These are phyloP conservation scores for Epichloe baconii DNA, from an alignment of 2,329 filamentous ascomycete genomes.

Conservation along the genomic window DNA sequence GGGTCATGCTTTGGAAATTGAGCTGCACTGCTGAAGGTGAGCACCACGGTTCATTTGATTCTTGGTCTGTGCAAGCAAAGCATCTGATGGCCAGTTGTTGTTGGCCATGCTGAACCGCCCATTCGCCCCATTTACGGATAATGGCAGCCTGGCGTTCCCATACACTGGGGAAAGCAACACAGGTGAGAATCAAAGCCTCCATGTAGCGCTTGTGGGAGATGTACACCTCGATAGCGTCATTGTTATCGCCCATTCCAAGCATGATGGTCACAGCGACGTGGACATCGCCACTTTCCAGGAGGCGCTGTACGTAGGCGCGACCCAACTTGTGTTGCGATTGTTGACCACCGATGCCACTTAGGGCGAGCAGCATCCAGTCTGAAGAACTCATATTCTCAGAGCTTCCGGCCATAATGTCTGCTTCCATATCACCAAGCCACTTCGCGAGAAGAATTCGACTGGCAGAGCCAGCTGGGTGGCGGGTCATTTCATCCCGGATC, in stretches of 20 bases:
- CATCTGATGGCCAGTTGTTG: constrained; percentile 84
- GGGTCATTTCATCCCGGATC: constrained; percentile 70
- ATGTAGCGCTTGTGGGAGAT: constrained; percentile 82
- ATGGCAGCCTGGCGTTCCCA: constrained; percentile 87
- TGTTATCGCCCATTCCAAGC: constrained; percentile 80
- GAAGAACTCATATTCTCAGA: constrained; percentile 82
- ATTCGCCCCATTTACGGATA: constrained; percentile 88
- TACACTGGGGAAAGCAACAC: constrained; percentile 66
- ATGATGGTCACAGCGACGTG: constrained; percentile 89
- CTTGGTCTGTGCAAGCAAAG: constrained; percentile 80
- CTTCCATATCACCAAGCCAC: constrained; percentile 80
- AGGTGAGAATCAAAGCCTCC: constrained; percentile 84
- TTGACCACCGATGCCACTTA: constrained; percentile 70
- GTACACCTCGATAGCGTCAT: constrained; percentile 94
- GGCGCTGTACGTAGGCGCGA: constrained; percentile 76
- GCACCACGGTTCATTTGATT: constrained; percentile 76
- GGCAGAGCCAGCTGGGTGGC: constrained; percentile 60
- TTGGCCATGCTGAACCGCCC: constrained; percentile 74
- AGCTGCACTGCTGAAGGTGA: constrained; percentile 63
- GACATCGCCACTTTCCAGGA: constrained; percentile 80
- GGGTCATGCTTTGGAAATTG: constrained; percentile 38
- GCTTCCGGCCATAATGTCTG: constrained; percentile 67
- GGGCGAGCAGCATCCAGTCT: constrained; percentile 92
- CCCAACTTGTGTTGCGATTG: constrained; percentile 80
- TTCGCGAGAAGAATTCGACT: constrained; percentile 74